Base-by-base conservation (phyloP, 75 land plant genomes). In the Gnetum montanum region DNA sequence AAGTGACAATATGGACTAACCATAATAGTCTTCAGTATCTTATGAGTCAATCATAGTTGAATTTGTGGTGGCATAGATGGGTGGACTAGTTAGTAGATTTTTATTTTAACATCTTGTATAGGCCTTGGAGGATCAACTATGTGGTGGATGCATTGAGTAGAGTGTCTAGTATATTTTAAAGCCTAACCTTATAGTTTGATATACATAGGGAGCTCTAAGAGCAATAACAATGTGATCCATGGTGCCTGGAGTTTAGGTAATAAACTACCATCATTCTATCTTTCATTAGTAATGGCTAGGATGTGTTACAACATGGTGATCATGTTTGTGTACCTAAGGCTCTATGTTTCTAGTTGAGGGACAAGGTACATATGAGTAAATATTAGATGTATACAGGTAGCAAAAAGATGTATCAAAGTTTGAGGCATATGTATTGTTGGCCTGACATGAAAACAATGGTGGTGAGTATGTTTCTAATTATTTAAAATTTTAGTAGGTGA, bases 361-460 rank as follows among this genome's bases (percentile, higher is more conserved):
- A 58, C 16, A 49, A 58, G 49, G 68, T 61, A 15, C 62, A 65
- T 46, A 29, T 3, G 1, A 13, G 41, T 4, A 25, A 33, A 31
- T 46, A 45, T 20, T 10, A 50, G 1, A 16, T 31, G n/a, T n/a
- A n/a, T n/a, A n/a, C n/a, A n/a, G n/a, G n/a, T n/a, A n/a, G n/a
- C n/a, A n/a, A n/a, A n/a, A 65, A 57, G 19, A 57, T 65, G 34
- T 65, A 65, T 47, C 33, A 57, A 8, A 30, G 47, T 20, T 13
- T 65, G 2, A 6, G 48, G 35, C 4, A 13, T n/a, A 5, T 10
- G 4, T 65, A 30, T 58, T 65, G 50, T 40, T 65, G 68, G 68
- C 5, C 3, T 23, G 48, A 26, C 43, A 54, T 54, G 66, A 64
- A 64, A 54, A 28, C 6, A 34, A 52, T 57, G 3, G 43, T 54